These are phyloP conservation scores for Caryopteris hybrid DNA, from an alignment of 305 asterid species.

Conservation along the genomic window DNA sequence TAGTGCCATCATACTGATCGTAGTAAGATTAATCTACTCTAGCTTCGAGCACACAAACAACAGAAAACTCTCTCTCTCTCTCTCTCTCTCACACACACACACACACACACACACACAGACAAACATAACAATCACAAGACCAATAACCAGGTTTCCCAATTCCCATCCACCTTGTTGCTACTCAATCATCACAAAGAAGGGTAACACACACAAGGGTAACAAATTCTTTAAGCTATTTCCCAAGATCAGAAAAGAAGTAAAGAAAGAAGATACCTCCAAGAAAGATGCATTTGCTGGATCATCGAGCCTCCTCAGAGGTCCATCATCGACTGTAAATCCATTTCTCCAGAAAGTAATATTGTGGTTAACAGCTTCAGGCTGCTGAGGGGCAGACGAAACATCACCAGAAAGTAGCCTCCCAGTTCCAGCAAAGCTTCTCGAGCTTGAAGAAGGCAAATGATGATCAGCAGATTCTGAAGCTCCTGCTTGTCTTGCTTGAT, in stretches of 20 bases:
- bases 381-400: slow-evolving; percentile 47
- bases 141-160: background rate
- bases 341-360: slow-evolving; percentile 65
- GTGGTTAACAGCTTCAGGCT: slow-evolving; percentile 47
- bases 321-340: slow-evolving; percentile 79
- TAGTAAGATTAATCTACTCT: background rate
- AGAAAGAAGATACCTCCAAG: slow-evolving; percentile 51
- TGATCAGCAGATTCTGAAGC: slow-evolving; percentile 50
- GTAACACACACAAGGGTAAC: background rate
- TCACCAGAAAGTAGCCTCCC: slow-evolving; percentile 74
- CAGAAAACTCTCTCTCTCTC: background rate
- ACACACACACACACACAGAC: background rate
- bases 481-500: slow-evolving; percentile 63
- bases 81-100: background rate
- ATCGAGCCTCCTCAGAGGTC: slow-evolving; percentile 68
- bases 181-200: background rate
- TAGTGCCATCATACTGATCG: background rate
- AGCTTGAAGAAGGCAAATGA: slow-evolving; percentile 55
- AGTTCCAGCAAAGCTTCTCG: slow-evolving; percentile 70
- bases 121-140: background rate
- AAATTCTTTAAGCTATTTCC: background rate
- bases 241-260: background rate
- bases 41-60: background rate
- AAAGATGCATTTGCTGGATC: slow-evolving; percentile 74
- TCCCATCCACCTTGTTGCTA: background rate